Evolutionary conservation across 129 eudicot species (phyloP).

Genomic region (Artemisia argyi): DNA sequence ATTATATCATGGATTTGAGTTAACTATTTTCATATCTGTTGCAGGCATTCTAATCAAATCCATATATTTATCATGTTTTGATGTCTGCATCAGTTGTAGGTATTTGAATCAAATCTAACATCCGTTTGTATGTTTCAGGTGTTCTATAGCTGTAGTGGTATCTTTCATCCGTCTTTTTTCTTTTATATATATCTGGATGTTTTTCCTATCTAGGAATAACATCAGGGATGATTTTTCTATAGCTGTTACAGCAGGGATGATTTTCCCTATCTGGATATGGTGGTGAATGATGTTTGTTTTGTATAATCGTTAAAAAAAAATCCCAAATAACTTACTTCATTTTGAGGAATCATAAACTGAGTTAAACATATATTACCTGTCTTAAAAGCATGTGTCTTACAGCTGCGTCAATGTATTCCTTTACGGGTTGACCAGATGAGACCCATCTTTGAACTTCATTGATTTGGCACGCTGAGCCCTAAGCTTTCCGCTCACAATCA

Average conservation of each 20-base stretch:
- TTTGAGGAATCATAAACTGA: neutral
- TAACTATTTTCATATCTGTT: constrained; percentile 13
- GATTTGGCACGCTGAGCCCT: constrained; percentile 70
- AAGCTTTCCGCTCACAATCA: constrained; percentile 68
- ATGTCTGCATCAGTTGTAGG: constrained; percentile 18
- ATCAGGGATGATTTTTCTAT: too few relatives aligned
- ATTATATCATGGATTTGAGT: constrained; percentile 42
- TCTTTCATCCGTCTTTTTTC: neutral
- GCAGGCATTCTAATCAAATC: too few relatives aligned
- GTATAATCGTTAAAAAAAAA: too few relatives aligned
- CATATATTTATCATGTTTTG: neutral
- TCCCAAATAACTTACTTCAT: too few relatives aligned
- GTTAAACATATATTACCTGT: constrained; percentile 33
- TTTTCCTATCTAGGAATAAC: too few relatives aligned
- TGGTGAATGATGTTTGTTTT: neutral
- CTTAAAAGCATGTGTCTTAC: constrained; percentile 65
- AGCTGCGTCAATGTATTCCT: constrained; percentile 63
- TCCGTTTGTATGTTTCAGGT: neutral
- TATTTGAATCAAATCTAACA: constrained; percentile 1
- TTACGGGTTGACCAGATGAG: constrained; percentile 65
- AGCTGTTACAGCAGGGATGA: too few relatives aligned
- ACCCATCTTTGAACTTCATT: constrained; percentile 75
- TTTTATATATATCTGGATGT: too few relatives aligned
- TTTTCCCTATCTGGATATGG: too few relatives aligned
- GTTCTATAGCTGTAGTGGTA: neutral